Conservation (phyloP, 345 rosid genomes). For the Trapa bicornis region DNA sequence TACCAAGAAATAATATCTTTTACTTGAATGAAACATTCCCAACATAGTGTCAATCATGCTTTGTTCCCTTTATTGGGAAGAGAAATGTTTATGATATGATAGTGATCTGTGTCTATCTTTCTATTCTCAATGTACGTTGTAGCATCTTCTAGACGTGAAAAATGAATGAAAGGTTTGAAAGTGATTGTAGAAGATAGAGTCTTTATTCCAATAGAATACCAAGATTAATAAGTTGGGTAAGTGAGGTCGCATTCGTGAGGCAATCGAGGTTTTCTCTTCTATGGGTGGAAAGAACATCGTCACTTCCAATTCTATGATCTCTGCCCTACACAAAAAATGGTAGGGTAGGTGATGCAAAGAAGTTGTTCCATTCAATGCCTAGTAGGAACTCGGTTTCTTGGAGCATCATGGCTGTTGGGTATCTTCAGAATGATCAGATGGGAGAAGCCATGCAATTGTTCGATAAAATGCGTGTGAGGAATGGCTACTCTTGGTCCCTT, state of each 20-base stretch:
- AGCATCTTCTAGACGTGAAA: not conserved
- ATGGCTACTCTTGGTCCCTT: slow-evolving; percentile 23
- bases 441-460: slow-evolving; percentile 24
- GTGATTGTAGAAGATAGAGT: slow-evolving; percentile 4
- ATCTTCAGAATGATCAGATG: slow-evolving; percentile 10
- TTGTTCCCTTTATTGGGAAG: too few species aligned
- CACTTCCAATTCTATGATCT: slow-evolving; percentile 33
- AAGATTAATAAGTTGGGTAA: slow-evolving; percentile 24
- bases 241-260: slow-evolving; percentile 24
- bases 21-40: too few species aligned
- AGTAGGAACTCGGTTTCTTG: slow-evolving; percentile 25
- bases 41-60: too few species aligned
- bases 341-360: slow-evolving; percentile 14
- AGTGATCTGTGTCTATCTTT: too few species aligned
- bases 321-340: slow-evolving; percentile 24
- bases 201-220: slow-evolving; percentile 16
- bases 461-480: slow-evolving; percentile 17
- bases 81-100: too few species aligned
- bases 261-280: slow-evolving; percentile 20
- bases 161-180: slow-evolving; percentile 6
- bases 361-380: slow-evolving; percentile 25
- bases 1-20: too few species aligned
- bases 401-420: slow-evolving; percentile 26
- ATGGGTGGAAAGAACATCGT: slow-evolving; percentile 24
- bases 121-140: too few species aligned